phyloP scores from a whole-genome alignment of 1,139 yeast genomes.

The Kodamaea suecica region DNA sequence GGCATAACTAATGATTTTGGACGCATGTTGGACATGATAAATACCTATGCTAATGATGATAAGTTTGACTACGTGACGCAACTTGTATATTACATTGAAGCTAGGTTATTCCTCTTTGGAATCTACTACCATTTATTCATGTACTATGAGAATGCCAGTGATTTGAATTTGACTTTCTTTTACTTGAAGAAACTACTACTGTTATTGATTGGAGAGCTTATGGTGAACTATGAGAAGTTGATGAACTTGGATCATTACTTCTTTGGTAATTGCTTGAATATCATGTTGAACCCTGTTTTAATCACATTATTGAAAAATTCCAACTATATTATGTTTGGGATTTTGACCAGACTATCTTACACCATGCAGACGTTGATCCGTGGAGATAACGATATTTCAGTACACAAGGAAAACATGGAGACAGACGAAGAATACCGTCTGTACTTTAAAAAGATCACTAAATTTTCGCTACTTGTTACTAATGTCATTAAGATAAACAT shows the following conservation, averaged over 20 bases:
- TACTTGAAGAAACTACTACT: constrained; percentile 16
- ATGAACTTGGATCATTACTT: constrained; percentile 13
- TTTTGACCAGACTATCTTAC: constrained; percentile 15
- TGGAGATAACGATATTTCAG: constrained; percentile 11
- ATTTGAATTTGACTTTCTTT: constrained; percentile 13
- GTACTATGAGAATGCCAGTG: constrained; percentile 13
- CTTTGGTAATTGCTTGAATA: constrained; percentile 11
- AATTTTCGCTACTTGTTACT: constrained; percentile 14
- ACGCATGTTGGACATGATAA: constrained; percentile 4
- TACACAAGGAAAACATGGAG: constrained; percentile 12
- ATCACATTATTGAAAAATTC: constrained; percentile 15
- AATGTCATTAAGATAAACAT: constrained; percentile 16
- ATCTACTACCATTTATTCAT: constrained; percentile 16
- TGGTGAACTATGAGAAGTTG: constrained; percentile 15
- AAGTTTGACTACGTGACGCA: constrained; percentile 4
- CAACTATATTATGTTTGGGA: constrained; percentile 14
- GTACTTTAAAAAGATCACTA: constrained; percentile 14
- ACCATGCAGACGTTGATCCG: constrained; percentile 12
- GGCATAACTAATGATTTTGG: constrained; percentile 4
- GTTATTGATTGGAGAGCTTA: constrained; percentile 14
- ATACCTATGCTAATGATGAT: constrained; percentile 1
- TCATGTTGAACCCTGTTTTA: constrained; percentile 16
- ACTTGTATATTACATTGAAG: constrained; percentile 12
- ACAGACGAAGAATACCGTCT: constrained; percentile 11
- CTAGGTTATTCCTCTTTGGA: constrained; percentile 13